phyloP scores from a whole-genome alignment of 2,329 filamentous ascomycete genomes.

The Alternaria sp. region DNA sequence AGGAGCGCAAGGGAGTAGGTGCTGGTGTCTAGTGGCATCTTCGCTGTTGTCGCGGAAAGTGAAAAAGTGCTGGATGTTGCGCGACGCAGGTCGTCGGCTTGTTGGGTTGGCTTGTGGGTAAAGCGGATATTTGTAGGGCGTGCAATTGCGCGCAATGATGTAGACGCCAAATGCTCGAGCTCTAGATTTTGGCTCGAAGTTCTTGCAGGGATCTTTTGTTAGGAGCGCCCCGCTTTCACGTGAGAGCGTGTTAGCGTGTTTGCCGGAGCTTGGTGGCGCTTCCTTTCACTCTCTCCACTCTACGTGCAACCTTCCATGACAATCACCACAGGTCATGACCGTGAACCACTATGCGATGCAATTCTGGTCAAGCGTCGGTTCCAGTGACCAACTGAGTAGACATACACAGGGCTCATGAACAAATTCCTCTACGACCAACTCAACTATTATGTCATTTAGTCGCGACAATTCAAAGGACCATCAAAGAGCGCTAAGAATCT shows the following conservation, averaged over 20 bases:
- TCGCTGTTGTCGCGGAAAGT: not conserved
- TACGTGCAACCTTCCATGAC: not conserved
- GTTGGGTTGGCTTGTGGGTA: not conserved
- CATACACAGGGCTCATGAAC: not conserved
- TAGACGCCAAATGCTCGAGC: conserved; percentile 9
- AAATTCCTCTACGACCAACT: not conserved
- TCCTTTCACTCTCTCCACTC: not conserved
- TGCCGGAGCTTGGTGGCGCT: not conserved
- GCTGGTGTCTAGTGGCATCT: conserved; percentile 93
- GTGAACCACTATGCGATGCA: not conserved
- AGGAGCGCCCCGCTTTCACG: conserved; percentile 37
- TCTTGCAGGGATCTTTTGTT: conserved; percentile 7
- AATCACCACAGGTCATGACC: not conserved
- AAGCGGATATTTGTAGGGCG: not conserved
- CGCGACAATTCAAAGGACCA: conserved; percentile 26
- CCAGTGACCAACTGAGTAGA: not conserved
- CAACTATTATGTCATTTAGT: conserved; percentile 29
- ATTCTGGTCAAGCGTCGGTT: not conserved
- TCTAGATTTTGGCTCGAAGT: conserved; percentile 18
- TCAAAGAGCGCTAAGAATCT: conserved; percentile 31
- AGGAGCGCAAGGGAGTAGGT: conserved; percentile 85
- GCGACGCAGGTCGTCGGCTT: not conserved
- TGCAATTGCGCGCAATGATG: conserved; percentile 12
- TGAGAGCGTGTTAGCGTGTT: conserved; percentile 40
- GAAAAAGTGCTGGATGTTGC: not conserved